Conservation (phyloP, 768 basidiomycete species). For the Auricularia heimuer region DNA sequence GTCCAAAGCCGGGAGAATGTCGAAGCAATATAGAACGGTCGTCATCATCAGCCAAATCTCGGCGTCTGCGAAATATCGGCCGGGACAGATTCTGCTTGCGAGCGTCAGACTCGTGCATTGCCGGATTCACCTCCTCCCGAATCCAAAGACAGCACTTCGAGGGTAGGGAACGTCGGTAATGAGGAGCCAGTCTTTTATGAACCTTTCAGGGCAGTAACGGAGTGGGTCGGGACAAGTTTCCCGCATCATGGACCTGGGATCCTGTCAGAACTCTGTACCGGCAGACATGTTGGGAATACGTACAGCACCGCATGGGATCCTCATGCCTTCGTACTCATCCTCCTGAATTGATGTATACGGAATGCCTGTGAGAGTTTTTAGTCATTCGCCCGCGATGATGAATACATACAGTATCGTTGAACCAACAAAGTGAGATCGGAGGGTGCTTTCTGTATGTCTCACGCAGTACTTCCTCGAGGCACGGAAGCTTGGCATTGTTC, state of each 20-base stretch:
- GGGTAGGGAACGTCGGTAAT: slow-evolving; percentile 22
- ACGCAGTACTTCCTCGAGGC: slow-evolving; percentile 25
- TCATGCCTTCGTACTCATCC: slow-evolving; percentile 6
- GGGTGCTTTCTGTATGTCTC: slow-evolving; percentile 35
- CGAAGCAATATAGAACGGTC: slow-evolving; percentile 11
- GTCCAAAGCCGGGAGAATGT: slow-evolving; percentile 9
- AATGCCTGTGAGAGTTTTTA: not conserved
- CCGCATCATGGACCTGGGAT: slow-evolving; percentile 28
- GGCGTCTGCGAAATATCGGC: slow-evolving; percentile 9
- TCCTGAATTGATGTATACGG: not conserved
- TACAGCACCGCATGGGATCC: not conserved
- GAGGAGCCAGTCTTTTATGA: slow-evolving; percentile 20
- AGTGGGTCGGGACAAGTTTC: slow-evolving; percentile 30
- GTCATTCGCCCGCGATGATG: not conserved
- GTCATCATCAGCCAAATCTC: slow-evolving; percentile 11
- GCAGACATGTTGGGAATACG: slow-evolving; percentile 1
- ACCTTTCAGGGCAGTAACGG: slow-evolving; percentile 33
- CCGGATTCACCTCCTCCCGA: slow-evolving; percentile 22
- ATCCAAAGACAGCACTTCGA: slow-evolving; percentile 26
- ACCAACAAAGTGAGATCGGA: slow-evolving; percentile 23
- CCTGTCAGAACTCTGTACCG: not conserved
- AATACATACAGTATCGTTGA: not conserved
- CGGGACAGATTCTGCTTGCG: slow-evolving; percentile 12
- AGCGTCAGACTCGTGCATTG: not conserved
- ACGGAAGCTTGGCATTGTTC: slow-evolving; percentile 33